Evolutionary conservation across 352 stramenopile genomes (phyloP), one percentile per base, ranked within the genome.

Genomic region (Ophiocytium majus): DNA sequence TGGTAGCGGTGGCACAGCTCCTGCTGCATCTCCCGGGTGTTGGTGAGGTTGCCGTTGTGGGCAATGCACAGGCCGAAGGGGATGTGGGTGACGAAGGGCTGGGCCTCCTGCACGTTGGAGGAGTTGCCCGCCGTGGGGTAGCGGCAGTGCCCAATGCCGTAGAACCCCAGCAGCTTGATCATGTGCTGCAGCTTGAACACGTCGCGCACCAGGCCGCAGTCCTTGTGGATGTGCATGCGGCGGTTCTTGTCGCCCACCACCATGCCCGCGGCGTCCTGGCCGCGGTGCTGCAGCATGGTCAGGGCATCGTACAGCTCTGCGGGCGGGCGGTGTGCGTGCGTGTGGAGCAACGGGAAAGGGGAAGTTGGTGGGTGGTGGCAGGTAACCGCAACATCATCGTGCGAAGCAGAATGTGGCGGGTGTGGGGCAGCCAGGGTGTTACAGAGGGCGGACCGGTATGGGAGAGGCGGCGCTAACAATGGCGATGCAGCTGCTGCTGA

Each of bases 71-170:
- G 94, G 49, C 96, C 97, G 90, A 98, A 98, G 19, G 97, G 97
- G 88, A 95, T 99, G 92, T 99, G 99, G 31, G 96, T 98, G 91
- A 99, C 99, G 85, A 99, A 97, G 17, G 97, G 97, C 91, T 98
- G 95, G 75, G 94, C 94, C 88, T 98, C 94, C 0, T 82, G 81
- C 23, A 83, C 94, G 91, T 92, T 95, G 32, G 91, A 92, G 79
- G 91, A 95, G 0, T 92, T 94, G 75, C 96, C 96, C 0, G 96
- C 96, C 1, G 97, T 99, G 37, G 97, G 97, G 91, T 99, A 99
- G 71, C 97, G 95, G 81, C 94, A 95, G 90, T 99, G 97, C 64
- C 95, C 97, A 37, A 99, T 95, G 82, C 97, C 97, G 87, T 98
- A 95, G 89, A 97, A 94, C 28, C 97, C 97, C 33, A 92, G 92